Conservation (phyloP, 768 basidiomycete species). For the Russula foetens region DNA sequence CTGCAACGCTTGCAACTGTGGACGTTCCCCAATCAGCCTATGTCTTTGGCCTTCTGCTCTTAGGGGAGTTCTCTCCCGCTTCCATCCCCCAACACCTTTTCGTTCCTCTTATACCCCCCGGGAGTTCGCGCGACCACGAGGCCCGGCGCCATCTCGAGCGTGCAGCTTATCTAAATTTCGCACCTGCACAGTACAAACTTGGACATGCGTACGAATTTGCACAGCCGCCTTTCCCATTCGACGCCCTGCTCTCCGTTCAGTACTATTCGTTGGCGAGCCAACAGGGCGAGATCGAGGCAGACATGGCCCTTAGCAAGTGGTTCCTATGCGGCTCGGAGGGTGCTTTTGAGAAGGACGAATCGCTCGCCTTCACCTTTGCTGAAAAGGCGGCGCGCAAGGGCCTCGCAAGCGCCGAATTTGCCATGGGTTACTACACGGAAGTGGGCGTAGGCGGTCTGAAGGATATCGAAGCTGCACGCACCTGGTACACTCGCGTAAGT, state of each 20-base stretch:
- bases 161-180: slow-evolving; percentile 77
- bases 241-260: slow-evolving; percentile 82
- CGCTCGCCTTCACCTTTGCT: slow-evolving; percentile 80
- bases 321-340: slow-evolving; percentile 82
- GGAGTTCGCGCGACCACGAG: slow-evolving; percentile 42
- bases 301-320: slow-evolving; percentile 97
- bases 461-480: slow-evolving; percentile 53
- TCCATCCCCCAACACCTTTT: slow-evolving; percentile 45
- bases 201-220: slow-evolving; percentile 93
- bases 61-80: slow-evolving; percentile 72
- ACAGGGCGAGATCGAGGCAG: slow-evolving; percentile 84
- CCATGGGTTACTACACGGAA: slow-evolving; percentile 92
- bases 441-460: slow-evolving; percentile 78
- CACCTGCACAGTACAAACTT: slow-evolving; percentile 87
- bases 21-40: slow-evolving; percentile 86
- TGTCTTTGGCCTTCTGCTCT: slow-evolving; percentile 79
- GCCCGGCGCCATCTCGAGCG: slow-evolving; percentile 74
- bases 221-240: slow-evolving; percentile 74
- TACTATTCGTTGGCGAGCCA: slow-evolving; percentile 82
- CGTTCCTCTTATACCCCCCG: slow-evolving; percentile 44
- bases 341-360: slow-evolving; percentile 81
- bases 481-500: slow-evolving; percentile 69
- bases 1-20: slow-evolving; percentile 65
- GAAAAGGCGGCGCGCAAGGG: slow-evolving; percentile 75
- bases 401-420: slow-evolving; percentile 81